Evolutionary conservation across 176 grass and related monocot genomes (phyloP).

Genomic region (Carex littledalei): DNA sequence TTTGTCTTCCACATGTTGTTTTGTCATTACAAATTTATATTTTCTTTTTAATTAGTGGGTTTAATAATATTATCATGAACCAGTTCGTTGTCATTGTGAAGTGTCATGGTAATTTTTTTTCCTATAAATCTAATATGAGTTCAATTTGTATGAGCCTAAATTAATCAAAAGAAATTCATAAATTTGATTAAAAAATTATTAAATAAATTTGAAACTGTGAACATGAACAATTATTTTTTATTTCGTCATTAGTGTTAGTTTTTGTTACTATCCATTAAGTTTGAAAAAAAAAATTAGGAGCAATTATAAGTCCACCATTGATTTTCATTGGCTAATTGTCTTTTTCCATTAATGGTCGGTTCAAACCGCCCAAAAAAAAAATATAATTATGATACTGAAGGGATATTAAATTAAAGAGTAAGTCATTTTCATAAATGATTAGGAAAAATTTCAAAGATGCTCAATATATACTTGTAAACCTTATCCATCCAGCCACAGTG

Average conservation of each 20-base stretch:
- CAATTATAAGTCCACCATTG: neutral
- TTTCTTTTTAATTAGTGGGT: neutral
- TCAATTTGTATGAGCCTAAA: too few relatives aligned
- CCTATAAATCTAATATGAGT: neutral
- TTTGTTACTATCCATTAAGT: neutral
- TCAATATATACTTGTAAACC: neutral
- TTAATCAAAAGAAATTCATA: neutral
- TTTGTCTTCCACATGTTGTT: neutral
- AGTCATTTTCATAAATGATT: neutral
- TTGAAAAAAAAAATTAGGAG: neutral
- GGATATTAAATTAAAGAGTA: neutral
- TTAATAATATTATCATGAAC: neutral
- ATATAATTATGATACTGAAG: neutral
- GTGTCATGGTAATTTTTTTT: neutral
- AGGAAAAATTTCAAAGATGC: neutral
- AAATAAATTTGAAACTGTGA: neutral
- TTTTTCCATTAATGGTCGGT: neutral
- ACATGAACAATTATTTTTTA: neutral
- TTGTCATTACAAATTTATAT: neutral
- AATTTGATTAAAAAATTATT: too few relatives aligned
- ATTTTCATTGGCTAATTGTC: neutral
- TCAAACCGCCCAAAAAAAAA: neutral
- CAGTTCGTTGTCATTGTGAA: neutral
- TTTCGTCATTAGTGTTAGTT: too few relatives aligned
- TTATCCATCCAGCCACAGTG: constrained; percentile 1